Evolutionary conservation across 2,329 filamentous ascomycete species (phyloP).

Genomic region (Colletotrichum liaoningense): DNA sequence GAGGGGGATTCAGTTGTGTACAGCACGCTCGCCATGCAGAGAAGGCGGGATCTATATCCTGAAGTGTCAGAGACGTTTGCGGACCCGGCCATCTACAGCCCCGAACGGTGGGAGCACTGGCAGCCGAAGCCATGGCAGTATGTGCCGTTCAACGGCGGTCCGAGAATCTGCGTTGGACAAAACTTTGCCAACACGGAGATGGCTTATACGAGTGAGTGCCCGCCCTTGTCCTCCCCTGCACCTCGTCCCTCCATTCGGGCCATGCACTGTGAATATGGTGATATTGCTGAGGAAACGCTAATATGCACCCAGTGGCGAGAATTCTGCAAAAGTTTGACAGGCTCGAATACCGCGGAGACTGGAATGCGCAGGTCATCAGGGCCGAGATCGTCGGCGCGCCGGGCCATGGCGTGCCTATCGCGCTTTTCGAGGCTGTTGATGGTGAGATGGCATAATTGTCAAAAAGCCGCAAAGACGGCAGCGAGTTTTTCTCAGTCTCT

Average conservation of each 20-base stretch:
- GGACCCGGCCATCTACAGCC: conserved; percentile 55
- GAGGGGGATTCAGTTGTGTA: conserved; percentile 60
- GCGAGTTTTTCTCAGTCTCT: not conserved
- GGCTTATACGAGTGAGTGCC: conserved; percentile 56
- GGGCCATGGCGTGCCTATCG: conserved; percentile 54
- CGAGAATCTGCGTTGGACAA: conserved; percentile 62
- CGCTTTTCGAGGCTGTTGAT: conserved; percentile 46
- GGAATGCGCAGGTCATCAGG: conserved; percentile 56
- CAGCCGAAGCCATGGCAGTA: conserved; percentile 65
- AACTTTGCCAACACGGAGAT: conserved; percentile 71
- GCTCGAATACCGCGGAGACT: conserved; percentile 61
- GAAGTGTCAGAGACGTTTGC: conserved; percentile 50
- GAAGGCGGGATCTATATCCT: conserved; percentile 60
- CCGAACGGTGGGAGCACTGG: conserved; percentile 64
- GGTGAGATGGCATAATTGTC: conserved; percentile 29
- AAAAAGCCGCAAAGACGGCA: not conserved
- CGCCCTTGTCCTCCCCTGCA: no score
- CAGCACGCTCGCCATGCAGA: conserved; percentile 64
- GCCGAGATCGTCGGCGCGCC: conserved; percentile 58
- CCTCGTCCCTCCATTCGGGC: not conserved
- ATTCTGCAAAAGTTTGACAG: conserved; percentile 70
- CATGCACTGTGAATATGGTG: not conserved
- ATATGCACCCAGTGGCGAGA: conserved; percentile 50
- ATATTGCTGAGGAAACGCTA: not conserved
- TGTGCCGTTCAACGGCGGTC: conserved; percentile 50